These are phyloP conservation scores for Dendrobium huoshanense DNA, from an alignment of 106 monocot genomes.

Conservation along the genomic window DNA sequence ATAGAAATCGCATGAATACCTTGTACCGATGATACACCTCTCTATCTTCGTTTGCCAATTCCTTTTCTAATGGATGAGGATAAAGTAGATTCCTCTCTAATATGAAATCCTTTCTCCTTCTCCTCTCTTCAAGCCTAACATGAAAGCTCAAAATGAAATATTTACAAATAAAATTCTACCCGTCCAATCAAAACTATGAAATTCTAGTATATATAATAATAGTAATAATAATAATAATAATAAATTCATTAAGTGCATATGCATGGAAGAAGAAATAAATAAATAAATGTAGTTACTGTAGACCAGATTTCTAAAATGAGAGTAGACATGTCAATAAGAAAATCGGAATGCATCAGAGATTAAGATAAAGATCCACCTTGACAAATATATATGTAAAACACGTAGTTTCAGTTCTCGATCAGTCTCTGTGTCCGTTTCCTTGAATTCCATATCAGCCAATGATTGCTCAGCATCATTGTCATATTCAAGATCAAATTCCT, in stretches of 20 bases:
- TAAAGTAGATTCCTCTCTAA: constrained; percentile 93
- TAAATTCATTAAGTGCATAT: not conserved
- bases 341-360: not conserved
- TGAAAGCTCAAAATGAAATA: not conserved
- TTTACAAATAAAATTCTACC: not conserved
- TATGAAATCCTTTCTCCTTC: constrained; percentile 86
- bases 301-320: too few species aligned
- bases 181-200: too few species aligned
- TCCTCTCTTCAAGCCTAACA: constrained; percentile 91
- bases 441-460: constrained; percentile 98
- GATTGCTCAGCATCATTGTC: constrained; percentile 88
- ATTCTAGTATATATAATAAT: not conserved
- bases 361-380: constrained; percentile 36
- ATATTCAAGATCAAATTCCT: constrained; percentile 97
- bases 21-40: constrained; percentile 78
- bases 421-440: constrained; percentile 80
- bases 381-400: constrained; percentile 65
- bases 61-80: constrained; percentile 84
- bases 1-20: constrained; percentile 91
- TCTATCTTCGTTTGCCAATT: constrained; percentile 67
- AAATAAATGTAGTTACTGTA: too few species aligned
- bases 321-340: too few species aligned
- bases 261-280: too few species aligned
- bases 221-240: not conserved
- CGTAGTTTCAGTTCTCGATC: constrained; percentile 81